Percentiles rank a stretch among this genome's conserved stretches.
Evolutionary conservation across 768 basidiomycete species (phyloP).

Genomic region (Trametes meyenii): DNA sequence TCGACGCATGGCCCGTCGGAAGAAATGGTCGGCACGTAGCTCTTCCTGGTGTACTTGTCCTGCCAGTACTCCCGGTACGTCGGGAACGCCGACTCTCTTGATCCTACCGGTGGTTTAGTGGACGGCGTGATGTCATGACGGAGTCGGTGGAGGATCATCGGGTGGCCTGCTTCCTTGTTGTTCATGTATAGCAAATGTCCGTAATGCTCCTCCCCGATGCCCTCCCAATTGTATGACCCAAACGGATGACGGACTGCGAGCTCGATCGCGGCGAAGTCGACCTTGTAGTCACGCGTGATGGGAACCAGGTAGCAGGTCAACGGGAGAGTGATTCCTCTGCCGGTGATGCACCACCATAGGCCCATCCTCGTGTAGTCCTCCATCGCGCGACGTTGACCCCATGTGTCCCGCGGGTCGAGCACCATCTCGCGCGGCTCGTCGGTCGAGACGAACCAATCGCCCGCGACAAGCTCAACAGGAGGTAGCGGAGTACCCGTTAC

Average conservation of each 20-base stretch:
- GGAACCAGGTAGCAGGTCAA: slow-evolving; percentile 71
- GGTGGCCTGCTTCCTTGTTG: slow-evolving; percentile 55
- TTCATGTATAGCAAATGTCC: slow-evolving; percentile 58
- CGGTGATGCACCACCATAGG: slow-evolving; percentile 65
- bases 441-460: slow-evolving; percentile 41
- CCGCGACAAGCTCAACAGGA: slow-evolving; percentile 44
- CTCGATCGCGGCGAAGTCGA: slow-evolving; percentile 63
- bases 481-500: slow-evolving; percentile 66
- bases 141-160: slow-evolving; percentile 57
- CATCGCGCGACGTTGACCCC: slow-evolving; percentile 52
- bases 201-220: slow-evolving; percentile 51
- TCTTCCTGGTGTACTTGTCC: slow-evolving; percentile 55
- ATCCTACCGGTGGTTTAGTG: slow-evolving; percentile 55
- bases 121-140: slow-evolving; percentile 68
- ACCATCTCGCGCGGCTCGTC: slow-evolving; percentile 38
- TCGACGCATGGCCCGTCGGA: slow-evolving; percentile 66
- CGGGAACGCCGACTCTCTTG: slow-evolving; percentile 47
- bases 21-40: slow-evolving; percentile 46
- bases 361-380: slow-evolving; percentile 66
- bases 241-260: slow-evolving; percentile 49
- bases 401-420: slow-evolving; percentile 50
- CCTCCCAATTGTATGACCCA: slow-evolving; percentile 59
- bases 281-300: slow-evolving; percentile 47
- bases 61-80: slow-evolving; percentile 66
- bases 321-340: slow-evolving; percentile 51